Evolutionary conservation across 129 eudicot species (phyloP).

Genomic region (Flaveria sonorensis): DNA sequence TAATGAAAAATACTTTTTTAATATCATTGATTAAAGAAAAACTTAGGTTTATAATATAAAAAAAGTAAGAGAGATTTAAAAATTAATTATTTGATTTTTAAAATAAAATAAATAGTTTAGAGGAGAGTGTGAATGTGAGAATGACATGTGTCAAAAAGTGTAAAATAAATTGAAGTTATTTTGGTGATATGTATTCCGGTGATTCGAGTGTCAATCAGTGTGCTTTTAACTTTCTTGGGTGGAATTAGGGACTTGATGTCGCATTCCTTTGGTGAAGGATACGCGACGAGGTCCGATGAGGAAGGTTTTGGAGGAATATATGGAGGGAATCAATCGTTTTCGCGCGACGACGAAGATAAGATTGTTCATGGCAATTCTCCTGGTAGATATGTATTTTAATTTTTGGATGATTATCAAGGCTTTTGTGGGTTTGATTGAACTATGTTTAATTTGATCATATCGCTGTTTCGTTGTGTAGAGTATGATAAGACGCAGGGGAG

Average conservation of each 20-base stretch:
- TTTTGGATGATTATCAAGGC: not conserved
- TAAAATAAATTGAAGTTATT: no score
- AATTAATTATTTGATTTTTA: no score
- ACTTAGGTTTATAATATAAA: no score
- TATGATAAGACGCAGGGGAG: slow-evolving; percentile 64
- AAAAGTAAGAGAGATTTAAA: no score
- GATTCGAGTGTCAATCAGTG: no score
- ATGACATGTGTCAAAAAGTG: no score
- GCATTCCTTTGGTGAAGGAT: slow-evolving; percentile 60
- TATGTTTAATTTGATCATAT: not conserved
- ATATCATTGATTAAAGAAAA: no score
- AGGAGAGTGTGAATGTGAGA: no score
- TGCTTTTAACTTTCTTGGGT: not conserved
- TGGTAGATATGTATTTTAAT: slow-evolving; percentile 32
- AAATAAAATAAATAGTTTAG: no score
- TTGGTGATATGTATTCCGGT: no score
- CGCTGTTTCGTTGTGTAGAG: slow-evolving; percentile 22
- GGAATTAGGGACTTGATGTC: slow-evolving; percentile 66
- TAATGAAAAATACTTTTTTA: no score
- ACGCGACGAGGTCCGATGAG: slow-evolving; percentile 74
- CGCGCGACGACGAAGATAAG: slow-evolving; percentile 43
- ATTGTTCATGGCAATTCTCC: slow-evolving; percentile 40
- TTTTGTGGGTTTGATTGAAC: not conserved
- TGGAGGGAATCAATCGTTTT: slow-evolving; percentile 48
- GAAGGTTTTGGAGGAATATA: slow-evolving; percentile 83